A percentile compares a stretch with the other conserved stretches of the same genome.
phyloP scores from a whole-genome alignment of 371 early-diverging fungal species.

The Chytridiales sp. region DNA sequence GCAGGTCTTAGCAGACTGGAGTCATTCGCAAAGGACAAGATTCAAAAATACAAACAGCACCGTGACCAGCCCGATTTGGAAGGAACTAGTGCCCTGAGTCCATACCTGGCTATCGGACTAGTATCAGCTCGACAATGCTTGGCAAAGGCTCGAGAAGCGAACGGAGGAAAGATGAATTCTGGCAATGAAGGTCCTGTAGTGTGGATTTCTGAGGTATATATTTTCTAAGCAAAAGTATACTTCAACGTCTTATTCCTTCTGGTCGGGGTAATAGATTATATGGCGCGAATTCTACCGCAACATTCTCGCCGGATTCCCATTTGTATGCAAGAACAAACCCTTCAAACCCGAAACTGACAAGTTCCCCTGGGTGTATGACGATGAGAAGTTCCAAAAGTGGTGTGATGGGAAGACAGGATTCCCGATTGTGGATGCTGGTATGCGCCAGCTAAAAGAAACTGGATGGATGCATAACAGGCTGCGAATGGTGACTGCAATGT shows the following conservation, averaged over 20 bases:
- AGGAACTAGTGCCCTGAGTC: conserved; percentile 31
- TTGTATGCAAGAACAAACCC: conserved; percentile 56
- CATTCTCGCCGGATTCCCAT: conserved; percentile 58
- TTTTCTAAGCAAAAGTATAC: not conserved
- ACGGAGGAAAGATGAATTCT: conserved; percentile 38
- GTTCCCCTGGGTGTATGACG: conserved; percentile 39
- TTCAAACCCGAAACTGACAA: conserved; percentile 55
- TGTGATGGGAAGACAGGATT: conserved; percentile 65
- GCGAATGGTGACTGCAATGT: conserved; percentile 65
- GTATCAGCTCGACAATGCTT: conserved; percentile 47
- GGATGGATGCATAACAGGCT: conserved; percentile 71
- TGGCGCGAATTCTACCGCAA: conserved; percentile 70
- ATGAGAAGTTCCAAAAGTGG: conserved; percentile 52
- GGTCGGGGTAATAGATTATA: conserved; percentile 9
- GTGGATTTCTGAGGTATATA: conserved; percentile 43
- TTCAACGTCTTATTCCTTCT: not conserved
- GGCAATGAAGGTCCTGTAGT: conserved; percentile 50
- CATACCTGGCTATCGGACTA: conserved; percentile 47
- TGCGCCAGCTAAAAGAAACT: conserved; percentile 47
- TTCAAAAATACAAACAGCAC: conserved; percentile 27
- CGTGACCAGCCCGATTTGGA: conserved; percentile 34
- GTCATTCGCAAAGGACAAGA: conserved; percentile 20
- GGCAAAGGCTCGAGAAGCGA: conserved; percentile 38
- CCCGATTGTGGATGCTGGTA: conserved; percentile 71
- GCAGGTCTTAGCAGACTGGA: conserved; percentile 25